These are phyloP conservation scores for Rachicladosporium sp. DNA, from an alignment of 2,329 filamentous ascomycete genomes.

Conservation along the genomic window DNA sequence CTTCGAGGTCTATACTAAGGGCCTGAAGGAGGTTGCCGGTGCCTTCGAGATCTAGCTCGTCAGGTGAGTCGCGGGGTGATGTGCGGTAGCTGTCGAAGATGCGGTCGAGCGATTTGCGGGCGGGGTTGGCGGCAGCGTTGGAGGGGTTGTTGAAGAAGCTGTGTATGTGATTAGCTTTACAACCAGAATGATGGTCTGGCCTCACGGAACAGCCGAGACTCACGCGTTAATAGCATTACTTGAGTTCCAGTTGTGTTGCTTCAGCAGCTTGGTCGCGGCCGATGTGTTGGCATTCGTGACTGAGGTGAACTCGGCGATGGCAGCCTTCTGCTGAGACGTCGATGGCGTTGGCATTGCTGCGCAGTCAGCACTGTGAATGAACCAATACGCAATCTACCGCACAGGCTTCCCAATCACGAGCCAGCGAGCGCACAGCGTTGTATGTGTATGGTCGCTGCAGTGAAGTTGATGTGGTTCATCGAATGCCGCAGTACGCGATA, in stretches of 20 bases:
- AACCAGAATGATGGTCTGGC: too few species aligned
- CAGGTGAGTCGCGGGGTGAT: conserved; percentile 44
- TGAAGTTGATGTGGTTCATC: too few species aligned
- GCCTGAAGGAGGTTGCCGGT: conserved; percentile 63
- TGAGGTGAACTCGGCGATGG: conserved; percentile 32
- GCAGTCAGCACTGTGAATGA: too few species aligned
- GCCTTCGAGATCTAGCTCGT: conserved; percentile 64
- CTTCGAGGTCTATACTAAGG: conserved; percentile 62
- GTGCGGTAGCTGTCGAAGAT: conserved; percentile 55
- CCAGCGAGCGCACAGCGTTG: too few species aligned
- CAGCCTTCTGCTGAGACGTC: conserved; percentile 32
- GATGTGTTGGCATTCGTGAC: conserved; percentile 34
- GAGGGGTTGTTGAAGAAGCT: conserved; percentile 31
- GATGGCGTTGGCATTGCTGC: conserved; percentile 30
- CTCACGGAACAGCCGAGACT: conserved; percentile 14
- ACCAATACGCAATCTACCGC: too few species aligned
- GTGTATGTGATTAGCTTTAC: background rate
- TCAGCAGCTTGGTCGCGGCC: conserved; percentile 33
- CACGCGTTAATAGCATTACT: conserved; percentile 35
- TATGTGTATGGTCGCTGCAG: too few species aligned
- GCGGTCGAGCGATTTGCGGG: conserved; percentile 38
- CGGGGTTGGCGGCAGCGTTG: conserved; percentile 19
- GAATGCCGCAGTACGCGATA: too few species aligned
- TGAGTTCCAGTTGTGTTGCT: conserved; percentile 34
- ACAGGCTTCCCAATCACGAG: too few species aligned